Percentiles rank a stretch among this genome's conserved stretches.
Conservation (phyloP, 257 asterid genomes). For the Solanum pinnatisectum region DNA sequence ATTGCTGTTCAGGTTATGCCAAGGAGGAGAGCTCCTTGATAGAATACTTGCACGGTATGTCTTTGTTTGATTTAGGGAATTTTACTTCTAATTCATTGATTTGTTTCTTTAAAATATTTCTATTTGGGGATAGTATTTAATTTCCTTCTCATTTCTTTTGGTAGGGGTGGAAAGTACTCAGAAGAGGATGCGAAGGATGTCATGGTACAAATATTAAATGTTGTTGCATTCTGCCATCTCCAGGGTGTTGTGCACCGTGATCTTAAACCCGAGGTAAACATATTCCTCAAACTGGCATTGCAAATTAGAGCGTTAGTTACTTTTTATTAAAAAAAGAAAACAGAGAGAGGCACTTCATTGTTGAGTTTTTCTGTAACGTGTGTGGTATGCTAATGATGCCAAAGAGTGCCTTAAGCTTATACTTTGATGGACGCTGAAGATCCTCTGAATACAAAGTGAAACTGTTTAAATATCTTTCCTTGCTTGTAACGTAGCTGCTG, state of each 20-base stretch:
- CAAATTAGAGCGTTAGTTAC: neutral
- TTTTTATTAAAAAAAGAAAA: neutral
- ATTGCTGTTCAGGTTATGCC: constrained; percentile 44
- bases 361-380: neutral
- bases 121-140: neutral
- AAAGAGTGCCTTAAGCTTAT: neutral
- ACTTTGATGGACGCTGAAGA: neutral
- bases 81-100: neutral
- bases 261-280: constrained; percentile 64
- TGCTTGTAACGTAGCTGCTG: neutral
- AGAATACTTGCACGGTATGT: constrained; percentile 52
- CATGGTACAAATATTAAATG: constrained; percentile 50
- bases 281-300: neutral
- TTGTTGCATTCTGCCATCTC: constrained; percentile 41
- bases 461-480: neutral
- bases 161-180: constrained; percentile 48
- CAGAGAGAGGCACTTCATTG: neutral
- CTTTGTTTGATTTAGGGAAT: neutral
- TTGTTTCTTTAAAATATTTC: neutral
- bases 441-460: neutral
- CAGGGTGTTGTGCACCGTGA: constrained; percentile 81
- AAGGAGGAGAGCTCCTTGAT: constrained; percentile 77
- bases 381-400: neutral
- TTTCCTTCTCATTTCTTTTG: neutral
- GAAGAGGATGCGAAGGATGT: constrained; percentile 57